A percentile compares a stretch with the other conserved stretches of the same genome.
Conservation (phyloP, 1,284 basidiomycete genomes). For the Coniophora puteana region DNA sequence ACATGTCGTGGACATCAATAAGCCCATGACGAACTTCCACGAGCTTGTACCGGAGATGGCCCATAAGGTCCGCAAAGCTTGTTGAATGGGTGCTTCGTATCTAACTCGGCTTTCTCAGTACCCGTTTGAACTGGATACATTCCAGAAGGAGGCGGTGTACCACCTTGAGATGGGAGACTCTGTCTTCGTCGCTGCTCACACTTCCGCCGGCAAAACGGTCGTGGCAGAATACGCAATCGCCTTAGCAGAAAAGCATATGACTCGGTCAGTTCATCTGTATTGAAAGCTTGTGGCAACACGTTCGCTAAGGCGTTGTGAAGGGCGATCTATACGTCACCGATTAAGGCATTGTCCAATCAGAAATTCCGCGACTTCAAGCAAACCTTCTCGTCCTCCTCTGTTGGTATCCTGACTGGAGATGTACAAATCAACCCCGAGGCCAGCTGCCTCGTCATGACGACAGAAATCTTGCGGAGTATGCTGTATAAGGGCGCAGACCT, state of each 20-base stretch:
- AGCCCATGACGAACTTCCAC: constrained; percentile 84
- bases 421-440: constrained; percentile 99
- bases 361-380: constrained; percentile 99
- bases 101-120: constrained; percentile 53
- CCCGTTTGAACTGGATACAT: constrained; percentile 84
- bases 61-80: constrained; percentile 52
- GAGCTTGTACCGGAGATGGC: constrained; percentile 91
- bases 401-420: constrained; percentile 98
- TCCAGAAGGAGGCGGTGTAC: constrained; percentile 98
- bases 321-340: constrained; percentile 98
- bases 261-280: constrained; percentile 54
- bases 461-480: constrained; percentile 99
- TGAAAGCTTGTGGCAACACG: constrained; percentile 10
- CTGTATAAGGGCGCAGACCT: constrained; percentile 98
- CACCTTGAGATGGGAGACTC: constrained; percentile 97
- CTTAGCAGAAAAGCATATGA: constrained; percentile 97
- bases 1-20: constrained; percentile 92
- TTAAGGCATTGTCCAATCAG: constrained; percentile 98
- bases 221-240: constrained; percentile 99
- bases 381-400: constrained; percentile 88
- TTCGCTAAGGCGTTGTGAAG: constrained; percentile 36
- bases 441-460: constrained; percentile 96
- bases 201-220: constrained; percentile 99
- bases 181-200: constrained; percentile 98
- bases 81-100: background rate